These are phyloP conservation scores for Chionographis japonica DNA, from an alignment of 106 monocot species.

Conservation along the genomic window DNA sequence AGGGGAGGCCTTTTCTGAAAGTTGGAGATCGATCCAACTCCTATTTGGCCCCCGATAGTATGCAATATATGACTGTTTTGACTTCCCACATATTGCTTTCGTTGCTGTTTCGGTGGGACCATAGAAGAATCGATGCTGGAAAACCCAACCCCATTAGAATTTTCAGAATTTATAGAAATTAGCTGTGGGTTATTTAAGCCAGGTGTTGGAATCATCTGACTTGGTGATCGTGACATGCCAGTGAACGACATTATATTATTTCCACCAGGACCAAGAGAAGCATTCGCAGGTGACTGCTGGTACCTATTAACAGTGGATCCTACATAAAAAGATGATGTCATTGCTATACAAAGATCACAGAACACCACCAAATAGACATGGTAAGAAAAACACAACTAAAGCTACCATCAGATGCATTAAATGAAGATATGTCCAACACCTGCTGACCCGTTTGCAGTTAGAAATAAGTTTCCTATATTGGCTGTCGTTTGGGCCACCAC, in stretches of 20 bases:
- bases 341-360: neutral
- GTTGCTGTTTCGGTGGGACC: conserved; percentile 43
- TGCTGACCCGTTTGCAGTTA: conserved; percentile 28
- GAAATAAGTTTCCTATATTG: conserved; percentile 25
- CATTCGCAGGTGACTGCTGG: conserved; percentile 38
- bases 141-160: conserved; percentile 39
- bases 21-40: conserved; percentile 43
- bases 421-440: conserved; percentile 26
- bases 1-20: conserved; percentile 49
- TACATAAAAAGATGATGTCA: conserved; percentile 21
- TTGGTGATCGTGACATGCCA: conserved; percentile 45
- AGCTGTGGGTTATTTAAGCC: conserved; percentile 65
- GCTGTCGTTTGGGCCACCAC: conserved; percentile 21
- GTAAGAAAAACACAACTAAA: neutral
- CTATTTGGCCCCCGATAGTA: conserved; percentile 39
- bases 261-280: conserved; percentile 36
- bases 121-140: conserved; percentile 45
- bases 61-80: conserved; percentile 60
- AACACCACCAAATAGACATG: neutral
- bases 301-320: conserved; percentile 51
- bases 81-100: conserved; percentile 57
- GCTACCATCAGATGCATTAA: conserved; percentile 40
- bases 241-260: conserved; percentile 37
- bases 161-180: conserved; percentile 40
- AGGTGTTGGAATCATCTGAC: conserved; percentile 93